Conservation (phyloP, 176 grass and related monocot genomes). For the Secale cereale region DNA sequence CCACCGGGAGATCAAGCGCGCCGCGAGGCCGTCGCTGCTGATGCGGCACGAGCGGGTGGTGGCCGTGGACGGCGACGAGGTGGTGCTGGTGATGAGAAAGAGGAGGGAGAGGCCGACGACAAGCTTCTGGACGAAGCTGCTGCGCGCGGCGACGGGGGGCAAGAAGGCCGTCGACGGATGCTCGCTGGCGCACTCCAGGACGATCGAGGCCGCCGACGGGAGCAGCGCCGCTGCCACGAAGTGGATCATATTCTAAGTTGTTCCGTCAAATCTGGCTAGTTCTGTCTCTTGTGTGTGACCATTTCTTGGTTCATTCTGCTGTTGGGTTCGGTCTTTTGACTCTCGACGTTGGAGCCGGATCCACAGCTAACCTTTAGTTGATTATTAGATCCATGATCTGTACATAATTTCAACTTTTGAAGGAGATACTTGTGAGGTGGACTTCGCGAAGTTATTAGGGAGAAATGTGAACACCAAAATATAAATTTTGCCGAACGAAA, state of each 20-base stretch:
- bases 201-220: constrained; percentile 43
- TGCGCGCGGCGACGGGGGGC: constrained; percentile 36
- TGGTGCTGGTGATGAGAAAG: constrained; percentile 15
- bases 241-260: constrained; percentile 51
- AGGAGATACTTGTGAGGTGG: too few relatives aligned
- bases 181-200: constrained; percentile 44
- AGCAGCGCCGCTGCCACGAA: constrained; percentile 31
- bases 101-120: constrained; percentile 18
- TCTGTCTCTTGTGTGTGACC: neutral
- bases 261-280: neutral
- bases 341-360: too few relatives aligned
- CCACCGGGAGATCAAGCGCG: constrained; percentile 38
- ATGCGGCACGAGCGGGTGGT: constrained; percentile 43
- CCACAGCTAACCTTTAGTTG: neutral
- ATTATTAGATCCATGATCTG: neutral
- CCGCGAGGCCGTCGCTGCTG: constrained; percentile 40
- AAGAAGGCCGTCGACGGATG: constrained; percentile 38
- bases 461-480: too few relatives aligned
- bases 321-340: neutral
- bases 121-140: constrained; percentile 70
- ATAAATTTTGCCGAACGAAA: too few relatives aligned
- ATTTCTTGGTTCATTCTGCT: neutral
- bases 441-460: too few relatives aligned
- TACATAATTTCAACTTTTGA: neutral
- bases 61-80: constrained; percentile 30